Conservation (phyloP, 257 asterid species). For the Cinchona pubescens region DNA sequence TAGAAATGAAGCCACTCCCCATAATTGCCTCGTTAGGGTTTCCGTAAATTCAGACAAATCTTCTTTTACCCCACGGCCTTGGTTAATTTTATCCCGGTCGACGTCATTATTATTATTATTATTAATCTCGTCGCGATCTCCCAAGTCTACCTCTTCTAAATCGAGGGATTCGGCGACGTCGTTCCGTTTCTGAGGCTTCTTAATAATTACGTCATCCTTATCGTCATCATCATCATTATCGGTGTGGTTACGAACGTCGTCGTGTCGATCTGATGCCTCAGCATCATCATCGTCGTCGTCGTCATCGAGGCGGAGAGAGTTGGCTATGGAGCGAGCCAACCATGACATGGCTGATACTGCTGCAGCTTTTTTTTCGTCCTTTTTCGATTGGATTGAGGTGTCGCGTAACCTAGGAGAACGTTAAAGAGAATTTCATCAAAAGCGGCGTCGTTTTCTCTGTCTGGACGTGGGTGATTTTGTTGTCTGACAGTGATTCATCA, state of each 20-base stretch:
- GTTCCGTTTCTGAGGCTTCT: not conserved
- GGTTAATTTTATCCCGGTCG: constrained; percentile 21
- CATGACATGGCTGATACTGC: constrained; percentile 65
- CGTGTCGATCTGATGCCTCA: constrained; percentile 16
- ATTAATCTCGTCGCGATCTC: constrained; percentile 24
- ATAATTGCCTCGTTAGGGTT: constrained; percentile 69
- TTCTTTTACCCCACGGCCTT: constrained; percentile 75
- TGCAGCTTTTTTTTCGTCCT: constrained; percentile 7
- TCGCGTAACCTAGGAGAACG: not conserved
- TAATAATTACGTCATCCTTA: not conserved
- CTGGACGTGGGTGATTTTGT: not conserved
- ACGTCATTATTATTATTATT: not conserved
- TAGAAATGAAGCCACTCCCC: constrained; percentile 97
- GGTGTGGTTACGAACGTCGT: constrained; percentile 13
- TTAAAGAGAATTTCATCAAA: not conserved
- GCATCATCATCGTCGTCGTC: constrained; percentile 27
- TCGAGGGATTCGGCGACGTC: constrained; percentile 22
- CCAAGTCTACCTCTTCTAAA: constrained; percentile 34
- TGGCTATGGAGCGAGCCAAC: constrained; percentile 89
- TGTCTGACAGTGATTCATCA: not conserved
- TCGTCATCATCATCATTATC: not conserved
- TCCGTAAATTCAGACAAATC: constrained; percentile 85
- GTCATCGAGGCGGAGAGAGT: constrained; percentile 70
- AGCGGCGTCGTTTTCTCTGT: not conserved
- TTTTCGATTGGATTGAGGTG: constrained; percentile 18